Percentiles rank a stretch among this genome's conserved stretches.
phyloP scores from a whole-genome alignment of 2,329 filamentous ascomycete species.

The Chaetomium sp. region DNA sequence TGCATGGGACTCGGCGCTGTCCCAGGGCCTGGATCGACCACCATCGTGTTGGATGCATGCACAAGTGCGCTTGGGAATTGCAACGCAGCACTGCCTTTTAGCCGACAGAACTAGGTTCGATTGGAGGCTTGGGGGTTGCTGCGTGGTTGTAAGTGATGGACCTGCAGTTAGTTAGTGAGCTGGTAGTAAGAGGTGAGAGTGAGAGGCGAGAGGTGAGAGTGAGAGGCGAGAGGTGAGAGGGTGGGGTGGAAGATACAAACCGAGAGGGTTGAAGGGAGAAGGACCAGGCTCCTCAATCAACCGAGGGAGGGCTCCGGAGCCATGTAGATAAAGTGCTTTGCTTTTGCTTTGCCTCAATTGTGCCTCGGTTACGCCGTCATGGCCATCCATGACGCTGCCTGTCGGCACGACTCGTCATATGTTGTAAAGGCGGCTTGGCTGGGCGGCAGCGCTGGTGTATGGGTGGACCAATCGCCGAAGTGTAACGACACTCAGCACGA shows the following conservation, averaged over 20 bases:
- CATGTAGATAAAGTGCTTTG: background rate
- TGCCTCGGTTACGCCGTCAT: background rate
- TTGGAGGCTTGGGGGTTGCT: background rate
- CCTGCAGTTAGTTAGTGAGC: background rate
- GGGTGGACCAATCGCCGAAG: constrained; percentile 7
- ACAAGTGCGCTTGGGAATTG: background rate
- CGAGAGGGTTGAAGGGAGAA: too few species aligned
- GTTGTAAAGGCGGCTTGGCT: constrained; percentile 8
- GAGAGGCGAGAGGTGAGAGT: background rate
- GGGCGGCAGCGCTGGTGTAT: constrained; percentile 6
- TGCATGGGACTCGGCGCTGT: background rate
- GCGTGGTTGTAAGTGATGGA: background rate
- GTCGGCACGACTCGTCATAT: background rate
- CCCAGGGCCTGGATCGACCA: background rate
- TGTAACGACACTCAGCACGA: background rate
- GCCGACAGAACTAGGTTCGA: background rate
- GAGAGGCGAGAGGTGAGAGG: background rate
- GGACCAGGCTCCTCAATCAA: background rate
- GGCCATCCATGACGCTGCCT: constrained; percentile 15
- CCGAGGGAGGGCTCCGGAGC: background rate
- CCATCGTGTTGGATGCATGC: background rate
- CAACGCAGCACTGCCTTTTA: background rate
- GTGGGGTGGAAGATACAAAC: background rate
- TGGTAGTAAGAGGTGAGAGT: background rate
- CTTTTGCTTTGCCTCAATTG: background rate